Evolutionary conservation across 78 protist genomes (phyloP), one percentile per base, ranked within the genome.

Genomic region (Diacronema lutheri): DNA sequence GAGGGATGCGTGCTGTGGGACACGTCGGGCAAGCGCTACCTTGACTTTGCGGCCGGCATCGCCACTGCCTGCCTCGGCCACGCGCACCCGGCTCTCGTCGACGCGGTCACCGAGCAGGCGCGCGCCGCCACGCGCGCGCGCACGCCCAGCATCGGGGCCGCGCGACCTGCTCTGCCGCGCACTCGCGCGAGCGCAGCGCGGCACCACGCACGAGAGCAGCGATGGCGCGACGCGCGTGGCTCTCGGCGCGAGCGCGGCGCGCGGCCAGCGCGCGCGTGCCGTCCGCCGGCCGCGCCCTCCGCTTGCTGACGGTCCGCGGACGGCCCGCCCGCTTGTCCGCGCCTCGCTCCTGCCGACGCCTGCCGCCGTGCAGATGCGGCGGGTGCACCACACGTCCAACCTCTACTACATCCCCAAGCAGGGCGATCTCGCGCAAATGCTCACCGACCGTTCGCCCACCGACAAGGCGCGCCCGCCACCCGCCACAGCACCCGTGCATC

Each of bases 341-440:
- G n/a, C 57, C 23, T 50, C 11, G 23, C n/a, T 5, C 33, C 77
- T 69, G 38, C 16, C 35, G 26, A 9, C 10, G n/a, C 57, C 77
- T 0, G 61, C 46, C 62, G 11, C 80, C 7, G 35, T 1, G 80
- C 80, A 73, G 80, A 73, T 73, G 41, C 40, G 44, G 13, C 1
- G 6, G 44, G 81, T 74, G 44, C 9, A 50, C 81, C 81, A 74
- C 81, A 64, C 50, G n/a, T 74, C 81, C 25, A 74, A 74, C 64
- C 62, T 74, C 29, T 74, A 50, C 81, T 74, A 74, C 41, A 74
- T 50, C 29, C 81, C 81, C 31, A 2, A 41, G 46, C 81, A 74
- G 81, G 62, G 81, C 62, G 62, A 74, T 41, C 62, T 74, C 11
- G 81, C 81, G 31, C 4, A 12, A 31, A 21, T 26, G 41, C 37